Evolutionary conservation across 1,139 yeast species (phyloP).

Genomic region (Nakaseomyces glabratus): DNA sequence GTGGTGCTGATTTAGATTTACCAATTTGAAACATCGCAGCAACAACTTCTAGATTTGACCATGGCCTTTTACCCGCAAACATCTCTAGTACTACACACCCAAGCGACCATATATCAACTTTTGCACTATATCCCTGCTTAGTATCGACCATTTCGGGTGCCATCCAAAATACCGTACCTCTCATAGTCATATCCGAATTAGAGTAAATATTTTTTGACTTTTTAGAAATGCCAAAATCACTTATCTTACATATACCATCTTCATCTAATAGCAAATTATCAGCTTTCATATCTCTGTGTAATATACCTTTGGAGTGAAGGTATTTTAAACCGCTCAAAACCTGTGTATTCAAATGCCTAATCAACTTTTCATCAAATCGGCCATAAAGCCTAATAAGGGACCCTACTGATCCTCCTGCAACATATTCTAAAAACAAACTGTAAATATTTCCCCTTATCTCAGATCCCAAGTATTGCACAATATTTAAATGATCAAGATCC

Average conservation of each 20-base stretch:
- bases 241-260: conserved; percentile 91
- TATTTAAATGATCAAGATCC: conserved; percentile 86
- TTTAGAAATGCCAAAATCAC: conserved; percentile 95
- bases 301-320: conserved; percentile 74
- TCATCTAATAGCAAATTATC: conserved; percentile 82
- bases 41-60: conserved; percentile 73
- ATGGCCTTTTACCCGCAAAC: conserved; percentile 80
- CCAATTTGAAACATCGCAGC: conserved; percentile 69
- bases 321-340: conserved; percentile 78
- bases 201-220: conserved; percentile 79
- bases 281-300: conserved; percentile 94
- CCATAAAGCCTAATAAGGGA: conserved; percentile 79
- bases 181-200: conserved; percentile 95
- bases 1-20: conserved; percentile 78
- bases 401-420: conserved; percentile 96
- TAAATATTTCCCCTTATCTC: conserved; percentile 69
- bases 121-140: conserved; percentile 92
- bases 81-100: conserved; percentile 96
- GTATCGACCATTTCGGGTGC: conserved; percentile 96
- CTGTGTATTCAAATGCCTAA: conserved; percentile 67
- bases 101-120: conserved; percentile 84
- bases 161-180: conserved; percentile 99
- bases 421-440: conserved; percentile 86
- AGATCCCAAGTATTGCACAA: conserved; percentile 92
- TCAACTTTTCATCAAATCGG: conserved; percentile 68